A percentile compares a stretch with the other conserved stretches of the same genome.
phyloP scores from a whole-genome alignment of 1,139 yeast genomes.

The Kodamaea sp. region DNA sequence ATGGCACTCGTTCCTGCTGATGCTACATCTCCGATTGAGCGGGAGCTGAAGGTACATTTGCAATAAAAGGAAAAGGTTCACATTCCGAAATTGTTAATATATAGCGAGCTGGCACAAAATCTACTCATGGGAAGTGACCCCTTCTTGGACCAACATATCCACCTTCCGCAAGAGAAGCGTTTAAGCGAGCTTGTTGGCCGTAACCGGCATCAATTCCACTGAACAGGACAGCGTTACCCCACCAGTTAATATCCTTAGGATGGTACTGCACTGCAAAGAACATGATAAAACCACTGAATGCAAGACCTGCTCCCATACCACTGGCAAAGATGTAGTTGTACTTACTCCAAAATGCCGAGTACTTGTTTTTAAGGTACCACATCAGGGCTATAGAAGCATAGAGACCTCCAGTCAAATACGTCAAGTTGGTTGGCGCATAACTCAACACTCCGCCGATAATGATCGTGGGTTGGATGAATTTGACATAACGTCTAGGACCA shows the following conservation, averaged over 20 bases:
- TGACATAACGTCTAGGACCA: constrained; percentile 13
- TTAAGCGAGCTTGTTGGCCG: constrained; percentile 2
- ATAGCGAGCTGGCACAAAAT: too few relatives aligned
- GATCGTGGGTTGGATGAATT: constrained; percentile 19
- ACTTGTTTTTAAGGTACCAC: constrained; percentile 16
- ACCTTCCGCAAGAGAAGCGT: constrained; percentile 8
- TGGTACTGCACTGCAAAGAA: constrained; percentile 22
- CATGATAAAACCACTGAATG: constrained; percentile 19
- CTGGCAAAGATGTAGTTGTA: constrained; percentile 18
- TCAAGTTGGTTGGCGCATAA: constrained; percentile 18
- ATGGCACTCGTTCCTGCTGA: too few relatives aligned
- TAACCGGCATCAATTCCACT: constrained; percentile 15
- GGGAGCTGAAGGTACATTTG: too few relatives aligned
- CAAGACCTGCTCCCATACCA: constrained; percentile 20
- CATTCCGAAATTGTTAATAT: too few relatives aligned
- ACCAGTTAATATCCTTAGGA: constrained; percentile 17
- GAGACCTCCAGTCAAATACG: constrained; percentile 17
- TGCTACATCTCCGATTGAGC: too few relatives aligned
- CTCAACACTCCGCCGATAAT: constrained; percentile 17
- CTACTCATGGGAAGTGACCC: constrained; percentile 15
- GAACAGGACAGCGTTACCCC: constrained; percentile 17
- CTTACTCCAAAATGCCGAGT: constrained; percentile 19
- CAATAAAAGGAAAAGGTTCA: too few relatives aligned
- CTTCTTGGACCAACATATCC: constrained; percentile 21
- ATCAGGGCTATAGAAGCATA: constrained; percentile 16